A percentile compares a stretch with the other conserved stretches of the same genome.
Evolutionary conservation across 2,329 filamentous ascomycete genomes (phyloP).

Genomic region (Teratosphaeria nubilosa): DNA sequence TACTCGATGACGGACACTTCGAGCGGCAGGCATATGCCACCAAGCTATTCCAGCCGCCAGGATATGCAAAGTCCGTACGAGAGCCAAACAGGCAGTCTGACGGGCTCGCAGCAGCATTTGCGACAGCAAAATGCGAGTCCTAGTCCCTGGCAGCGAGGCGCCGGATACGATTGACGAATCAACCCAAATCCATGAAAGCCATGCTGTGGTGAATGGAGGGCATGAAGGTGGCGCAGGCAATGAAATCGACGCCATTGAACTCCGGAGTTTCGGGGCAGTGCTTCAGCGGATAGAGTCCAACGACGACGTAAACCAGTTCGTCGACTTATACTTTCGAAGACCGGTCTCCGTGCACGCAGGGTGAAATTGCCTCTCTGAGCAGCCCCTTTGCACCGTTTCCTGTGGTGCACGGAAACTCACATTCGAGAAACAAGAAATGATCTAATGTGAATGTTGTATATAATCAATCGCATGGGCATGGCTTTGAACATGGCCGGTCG

Average conservation of each 20-base stretch:
- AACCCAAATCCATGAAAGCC: neutral
- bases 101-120: conserved; percentile 11
- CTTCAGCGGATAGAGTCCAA: conserved; percentile 1
- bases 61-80: conserved; percentile 17
- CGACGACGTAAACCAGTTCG: conserved; percentile 1
- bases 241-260: neutral
- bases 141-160: conserved; percentile 56
- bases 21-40: conserved; percentile 29
- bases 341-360: neutral
- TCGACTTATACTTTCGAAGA: conserved; percentile 4
- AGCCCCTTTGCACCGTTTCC: neutral
- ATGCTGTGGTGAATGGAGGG: neutral
- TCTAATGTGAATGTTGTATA: neutral
- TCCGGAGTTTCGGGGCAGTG: neutral
- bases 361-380: neutral
- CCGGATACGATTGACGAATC: conserved; percentile 48
- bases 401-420: neutral
- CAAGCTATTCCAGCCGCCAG: conserved; percentile 21
- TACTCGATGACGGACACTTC: conserved; percentile 24
- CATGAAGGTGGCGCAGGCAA: neutral
- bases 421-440: neutral
- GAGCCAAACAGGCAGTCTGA: conserved; percentile 19
- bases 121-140: conserved; percentile 38
- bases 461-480: neutral
- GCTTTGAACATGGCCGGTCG: neutral